phyloP scores from a whole-genome alignment of 768 basidiomycete genomes.

The Suillus plorans region DNA sequence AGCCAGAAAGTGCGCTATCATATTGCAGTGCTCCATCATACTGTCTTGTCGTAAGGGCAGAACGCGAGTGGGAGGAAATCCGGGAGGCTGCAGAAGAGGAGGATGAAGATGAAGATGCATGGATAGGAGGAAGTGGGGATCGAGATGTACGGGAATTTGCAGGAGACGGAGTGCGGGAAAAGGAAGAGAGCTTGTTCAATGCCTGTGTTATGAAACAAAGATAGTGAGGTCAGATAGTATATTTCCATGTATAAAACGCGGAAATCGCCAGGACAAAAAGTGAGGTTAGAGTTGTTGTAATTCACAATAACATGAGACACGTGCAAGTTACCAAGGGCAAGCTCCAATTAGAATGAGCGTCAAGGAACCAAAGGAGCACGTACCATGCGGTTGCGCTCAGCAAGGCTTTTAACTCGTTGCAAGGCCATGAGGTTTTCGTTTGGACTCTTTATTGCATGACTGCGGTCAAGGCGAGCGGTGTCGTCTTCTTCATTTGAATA shows the following conservation, averaged over 20 bases:
- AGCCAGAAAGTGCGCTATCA: conserved; percentile 59
- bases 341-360: conserved; percentile 20
- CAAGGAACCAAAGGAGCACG: conserved; percentile 29
- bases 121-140: conserved; percentile 35
- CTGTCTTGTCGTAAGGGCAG: conserved; percentile 26
- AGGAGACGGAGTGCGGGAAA: conserved; percentile 58
- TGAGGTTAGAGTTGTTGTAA: conserved; percentile 11
- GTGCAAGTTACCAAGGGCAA: conserved; percentile 28
- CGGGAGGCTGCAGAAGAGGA: conserved; percentile 40
- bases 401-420: conserved; percentile 67
- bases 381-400: conserved; percentile 74
- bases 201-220: conserved; percentile 40
- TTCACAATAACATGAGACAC: conserved; percentile 25
- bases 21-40: conserved; percentile 34
- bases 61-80: conserved; percentile 32
- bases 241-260: conserved; percentile 13
- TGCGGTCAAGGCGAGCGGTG: conserved; percentile 52
- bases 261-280: background rate
- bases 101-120: conserved; percentile 34
- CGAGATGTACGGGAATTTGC: conserved; percentile 35
- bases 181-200: conserved; percentile 65
- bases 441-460: conserved; percentile 34
- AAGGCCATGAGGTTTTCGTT: conserved; percentile 60
- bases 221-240: conserved; percentile 16
- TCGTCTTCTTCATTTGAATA: conserved; percentile 60